phyloP scores from a whole-genome alignment of 495 filamentous ascomycete genomes.

The Aspergillus leporis region DNA sequence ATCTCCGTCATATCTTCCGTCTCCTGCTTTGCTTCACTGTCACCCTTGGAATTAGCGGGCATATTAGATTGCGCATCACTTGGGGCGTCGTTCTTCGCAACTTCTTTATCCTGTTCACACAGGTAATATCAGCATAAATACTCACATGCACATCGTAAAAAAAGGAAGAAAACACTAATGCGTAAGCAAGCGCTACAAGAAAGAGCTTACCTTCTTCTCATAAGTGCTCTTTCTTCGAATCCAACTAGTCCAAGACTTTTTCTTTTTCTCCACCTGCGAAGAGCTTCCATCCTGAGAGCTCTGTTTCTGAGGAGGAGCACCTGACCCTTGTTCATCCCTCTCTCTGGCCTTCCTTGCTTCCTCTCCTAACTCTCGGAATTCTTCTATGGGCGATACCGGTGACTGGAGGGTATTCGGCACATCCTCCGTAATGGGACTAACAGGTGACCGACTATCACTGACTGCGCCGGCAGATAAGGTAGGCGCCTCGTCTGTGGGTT shows the following conservation, averaged over 20 bases:
- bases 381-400: constrained; percentile 41
- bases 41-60: constrained; percentile 20
- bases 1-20: constrained; percentile 72
- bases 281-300: constrained; percentile 22
- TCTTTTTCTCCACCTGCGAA: constrained; percentile 37
- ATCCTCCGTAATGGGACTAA: constrained; percentile 20
- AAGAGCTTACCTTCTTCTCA: constrained; percentile 38
- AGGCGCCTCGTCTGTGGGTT: constrained; percentile 23
- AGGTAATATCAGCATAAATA: not conserved
- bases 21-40: constrained; percentile 55
- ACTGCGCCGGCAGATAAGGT: constrained; percentile 9
- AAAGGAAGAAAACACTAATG: not conserved
- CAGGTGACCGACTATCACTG: constrained; percentile 3
- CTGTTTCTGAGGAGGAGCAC: constrained; percentile 6
- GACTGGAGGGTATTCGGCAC: constrained; percentile 36
- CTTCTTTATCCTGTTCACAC: constrained; percentile 3
- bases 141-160: constrained; percentile 5
- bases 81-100: constrained; percentile 5
- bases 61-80: constrained; percentile 19
- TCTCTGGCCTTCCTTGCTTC: constrained; percentile 30
- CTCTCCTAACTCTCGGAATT: constrained; percentile 39
- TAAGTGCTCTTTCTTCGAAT: constrained; percentile 42
- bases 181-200: not conserved
- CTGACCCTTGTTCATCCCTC: constrained; percentile 20
- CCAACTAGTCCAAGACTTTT: constrained; percentile 44